A percentile compares a stretch with the other conserved stretches of the same genome.
phyloP scores from a whole-genome alignment of 2,329 filamentous ascomycete genomes.

The Aspergillus sp. region DNA sequence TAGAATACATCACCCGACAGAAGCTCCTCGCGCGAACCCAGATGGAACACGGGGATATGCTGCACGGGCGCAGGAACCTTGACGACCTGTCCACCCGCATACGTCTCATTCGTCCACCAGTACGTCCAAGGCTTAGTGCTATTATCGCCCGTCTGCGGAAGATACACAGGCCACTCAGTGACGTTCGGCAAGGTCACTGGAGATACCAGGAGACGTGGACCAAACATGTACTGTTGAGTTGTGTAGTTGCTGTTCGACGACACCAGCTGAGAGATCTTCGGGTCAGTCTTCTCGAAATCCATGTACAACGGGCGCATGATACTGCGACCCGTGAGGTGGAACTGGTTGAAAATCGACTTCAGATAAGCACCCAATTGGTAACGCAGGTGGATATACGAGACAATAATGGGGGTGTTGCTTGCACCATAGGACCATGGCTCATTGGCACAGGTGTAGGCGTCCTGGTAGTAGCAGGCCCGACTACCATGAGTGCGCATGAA shows the following conservation, averaged over 20 bases:
- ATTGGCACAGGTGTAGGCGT: constrained; percentile 41
- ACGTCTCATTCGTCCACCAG: constrained; percentile 45
- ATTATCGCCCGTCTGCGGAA: constrained; percentile 31
- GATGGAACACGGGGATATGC: constrained; percentile 52
- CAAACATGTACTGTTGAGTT: constrained; percentile 45
- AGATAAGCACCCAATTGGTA: constrained; percentile 50
- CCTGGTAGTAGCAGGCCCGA: constrained; percentile 51
- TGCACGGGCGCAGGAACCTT: constrained; percentile 38
- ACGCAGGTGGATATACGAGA: constrained; percentile 57
- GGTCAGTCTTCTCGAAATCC: constrained; percentile 39
- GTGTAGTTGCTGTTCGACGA: constrained; percentile 35
- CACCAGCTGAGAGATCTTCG: constrained; percentile 22
- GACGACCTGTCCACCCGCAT: constrained; percentile 38
- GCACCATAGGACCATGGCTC: constrained; percentile 66
- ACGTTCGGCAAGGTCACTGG: constrained; percentile 40
- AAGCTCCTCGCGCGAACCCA: constrained; percentile 68
- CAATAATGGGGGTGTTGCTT: constrained; percentile 58
- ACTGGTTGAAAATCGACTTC: constrained; percentile 35
- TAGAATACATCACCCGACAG: constrained; percentile 52
- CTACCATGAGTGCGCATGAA: constrained; percentile 66
- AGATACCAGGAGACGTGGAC: constrained; percentile 38
- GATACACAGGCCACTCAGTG: constrained; percentile 40
- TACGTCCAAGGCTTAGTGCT: constrained; percentile 39
- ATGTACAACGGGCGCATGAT: constrained; percentile 44
- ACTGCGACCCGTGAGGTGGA: constrained; percentile 35